Base-by-base conservation (phyloP, 176 grass and related monocot species). In the Puccinellia tenuiflora region DNA sequence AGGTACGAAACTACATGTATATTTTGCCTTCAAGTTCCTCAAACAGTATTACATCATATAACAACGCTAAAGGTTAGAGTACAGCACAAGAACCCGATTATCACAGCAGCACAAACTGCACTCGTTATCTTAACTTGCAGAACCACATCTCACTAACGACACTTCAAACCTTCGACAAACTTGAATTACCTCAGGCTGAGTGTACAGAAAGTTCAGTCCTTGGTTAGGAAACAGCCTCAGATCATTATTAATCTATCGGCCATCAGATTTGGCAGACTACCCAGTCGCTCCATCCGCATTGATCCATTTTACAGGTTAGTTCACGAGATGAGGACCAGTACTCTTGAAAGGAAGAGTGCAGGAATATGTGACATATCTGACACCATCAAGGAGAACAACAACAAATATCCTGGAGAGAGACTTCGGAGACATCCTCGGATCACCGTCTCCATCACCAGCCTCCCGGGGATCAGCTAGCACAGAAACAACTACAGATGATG, bases 291-390 rank as follows among this genome's bases (percentile, higher is more conserved):
- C 21, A 77, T 57, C 61, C 50, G 18, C 29, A 39, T 6, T 11
- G 6, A 46, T 48, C 68, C 50, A 71, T 54, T 28, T 75, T 86
- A 94, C 2, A 51, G 29, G 79, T 88, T 88, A 96, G 83, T 94
- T 92, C 31, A 96, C 93, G 63, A 99, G 92, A 88, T 96, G 97
- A 33, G 87, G 85, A 10, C 85, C 80, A 22, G 81, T 61, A 18
- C 78, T 87, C 87, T 88, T 99, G 83, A 99, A 96, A 75, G 97
- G 97, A 65, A 99, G 97, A 24, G 85, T 91, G 85, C 97, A 99
- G 18, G 97, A 99, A 76, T 99, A 99, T 1, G 97, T 99, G 29
- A 96, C 97, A 84, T 99, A 99, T 87, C 94, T 96, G 79, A 88
- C 86, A 68, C 97, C 91, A 25, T 99, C 97, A 45, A 99, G 55